Conservation (phyloP, 208 protist species). For the Trypanosoma congolense region DNA sequence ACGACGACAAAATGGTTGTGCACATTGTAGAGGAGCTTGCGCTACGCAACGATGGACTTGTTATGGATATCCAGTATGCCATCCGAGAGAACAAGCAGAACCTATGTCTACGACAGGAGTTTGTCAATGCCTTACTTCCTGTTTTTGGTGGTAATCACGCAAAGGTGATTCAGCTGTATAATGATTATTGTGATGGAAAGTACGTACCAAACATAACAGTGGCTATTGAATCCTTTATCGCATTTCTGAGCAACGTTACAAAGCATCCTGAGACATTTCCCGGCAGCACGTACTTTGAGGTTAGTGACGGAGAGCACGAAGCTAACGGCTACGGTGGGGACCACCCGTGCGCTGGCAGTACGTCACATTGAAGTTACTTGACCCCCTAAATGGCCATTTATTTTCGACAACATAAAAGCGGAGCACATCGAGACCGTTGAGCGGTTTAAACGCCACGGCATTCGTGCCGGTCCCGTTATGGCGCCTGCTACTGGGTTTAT, state of each 20-base stretch:
- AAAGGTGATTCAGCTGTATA: constrained; percentile 47
- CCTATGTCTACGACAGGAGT: constrained; percentile 62
- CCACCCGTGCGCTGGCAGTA: constrained; percentile 31
- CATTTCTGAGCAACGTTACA: constrained; percentile 56
- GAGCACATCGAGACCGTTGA: constrained; percentile 63
- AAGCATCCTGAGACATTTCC: constrained; percentile 21
- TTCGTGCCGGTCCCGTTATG: constrained; percentile 52
- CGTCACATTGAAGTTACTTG: constrained; percentile 62
- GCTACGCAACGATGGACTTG: constrained; percentile 62
- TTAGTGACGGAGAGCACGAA: constrained; percentile 22
- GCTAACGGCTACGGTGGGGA: constrained; percentile 8
- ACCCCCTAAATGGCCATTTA: constrained; percentile 64
- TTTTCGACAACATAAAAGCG: constrained; percentile 71
- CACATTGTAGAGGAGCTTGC: constrained; percentile 72
- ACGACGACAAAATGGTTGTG: constrained; percentile 54
- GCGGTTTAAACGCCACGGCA: constrained; percentile 63
- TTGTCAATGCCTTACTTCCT: constrained; percentile 69
- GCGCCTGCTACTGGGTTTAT: constrained; percentile 65
- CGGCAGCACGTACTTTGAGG: constrained; percentile 18
- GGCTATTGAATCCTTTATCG: constrained; percentile 69
- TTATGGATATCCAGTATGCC: constrained; percentile 76
- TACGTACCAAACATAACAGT: constrained; percentile 83
- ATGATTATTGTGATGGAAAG: constrained; percentile 70
- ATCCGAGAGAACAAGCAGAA: constrained; percentile 64
- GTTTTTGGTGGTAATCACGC: constrained; percentile 53